Base-by-base conservation (phyloP, 768 basidiomycete genomes). In the Dentipellis fragilis region DNA sequence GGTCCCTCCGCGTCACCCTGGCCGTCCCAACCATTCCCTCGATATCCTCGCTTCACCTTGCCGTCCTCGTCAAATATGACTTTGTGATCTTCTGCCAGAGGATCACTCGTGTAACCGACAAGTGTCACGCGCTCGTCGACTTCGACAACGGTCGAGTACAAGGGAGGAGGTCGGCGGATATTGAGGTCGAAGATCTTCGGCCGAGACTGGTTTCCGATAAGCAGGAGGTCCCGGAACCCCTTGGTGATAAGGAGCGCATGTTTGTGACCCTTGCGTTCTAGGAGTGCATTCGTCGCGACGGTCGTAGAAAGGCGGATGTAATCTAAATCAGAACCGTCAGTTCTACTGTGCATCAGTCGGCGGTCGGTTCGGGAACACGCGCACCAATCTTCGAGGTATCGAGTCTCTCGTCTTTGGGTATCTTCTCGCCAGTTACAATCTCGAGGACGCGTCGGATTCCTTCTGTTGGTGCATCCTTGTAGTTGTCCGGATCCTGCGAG, bases 181-280 rank as follows among this genome's bases (percentile, higher is more conserved):
- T 94, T 89, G 22, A 98, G 77, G 68, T 96, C 94, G 63, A 98
- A 98, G 62, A 97, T 96, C 63, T 81, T 83, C 1, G 95, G 95
- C 19, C 95, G 86, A 16, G 92, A 87, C 68, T 97, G 95, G 68
- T 96, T 96, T 9, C 93, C 92, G 57, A 98, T 97, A 35, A 89
- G 77, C 6, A 98, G 78, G 10, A 97, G 82, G 68, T 96, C 94
- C 66, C 83, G 83, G 76, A 94, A 95, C 0, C 93, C 93, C 58
- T 82, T 82, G 1, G 95, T 97, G 64, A 94, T 95, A 12, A 96
- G 72, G 37, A 98, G 74, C 0, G 92, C 94, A 57, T 95, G 92
- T 59, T 84, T 85, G 63, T 92, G 87, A 1, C 95, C 95, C 68
- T 95, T 94, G 49, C 95, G 84, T 64, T 98, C 95, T 6, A 98